Base-by-base conservation (phyloP, 805 yeast species). In the Ogataea chonburiensis region DNA sequence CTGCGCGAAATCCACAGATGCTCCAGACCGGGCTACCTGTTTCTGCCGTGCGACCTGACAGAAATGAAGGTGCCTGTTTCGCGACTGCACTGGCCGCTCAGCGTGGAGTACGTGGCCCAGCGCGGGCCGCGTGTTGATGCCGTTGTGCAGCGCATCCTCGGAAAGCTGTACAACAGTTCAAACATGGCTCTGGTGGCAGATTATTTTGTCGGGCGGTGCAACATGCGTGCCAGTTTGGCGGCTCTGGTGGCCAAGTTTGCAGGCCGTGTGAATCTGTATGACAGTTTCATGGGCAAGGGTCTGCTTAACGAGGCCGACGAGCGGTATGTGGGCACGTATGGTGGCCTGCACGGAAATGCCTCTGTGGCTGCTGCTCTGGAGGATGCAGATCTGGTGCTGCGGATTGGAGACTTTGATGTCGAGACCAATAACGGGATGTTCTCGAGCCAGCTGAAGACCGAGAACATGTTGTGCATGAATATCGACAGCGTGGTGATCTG, bases 11-110 rank as follows among this genome's bases (percentile, higher is more conserved):
- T 86, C 31, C 67, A 75, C 55, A 65, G 57, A 28, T 66, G 73
- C 31, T 76, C 81, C 14, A 76, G 86, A 58, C 97, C 97, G 0
- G 96, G 95, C 5, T 87, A 85, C 52, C 57, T 89, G 29, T 86
- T 78, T 55, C 61, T 89, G 30, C 96, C 96, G 1, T 64, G 74
- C 29, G 93, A 88, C 56, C 56, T 85, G 47, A 69, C 79, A 7
- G 63, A 59, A 78, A 79, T 56, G 85, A 30, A 49, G 12, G 66
- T 77, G 43, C 60, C 65, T 7, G 42, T 62, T n/a, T 28, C 39
- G 2, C 58, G 65, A 34, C 61, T 79, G 25, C 42, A 55, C 6
- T 46, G 44, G 5, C 67, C 53, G 5, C 37, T 60, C 18, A 22
- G 45, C 8, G 40, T 70, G 20, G 24, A 26, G 4, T 45, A 50